Evolutionary conservation across 352 stramenopile genomes (phyloP).

Genomic region (Globisporangium alternatum): DNA sequence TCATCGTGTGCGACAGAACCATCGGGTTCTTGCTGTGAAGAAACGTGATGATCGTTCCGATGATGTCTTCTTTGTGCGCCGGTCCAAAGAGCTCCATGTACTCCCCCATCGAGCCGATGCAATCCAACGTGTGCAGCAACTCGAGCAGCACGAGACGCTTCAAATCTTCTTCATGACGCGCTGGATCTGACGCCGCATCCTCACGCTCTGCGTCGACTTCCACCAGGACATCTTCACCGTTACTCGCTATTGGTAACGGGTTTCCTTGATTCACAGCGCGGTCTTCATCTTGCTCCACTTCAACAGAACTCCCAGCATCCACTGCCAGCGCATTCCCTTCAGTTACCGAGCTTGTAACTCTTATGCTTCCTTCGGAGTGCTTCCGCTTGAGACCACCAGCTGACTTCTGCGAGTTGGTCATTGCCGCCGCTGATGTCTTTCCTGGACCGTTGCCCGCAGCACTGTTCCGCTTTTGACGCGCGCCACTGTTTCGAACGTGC

Average conservation of each 20-base stretch:
- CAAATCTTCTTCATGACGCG: constrained; percentile 73
- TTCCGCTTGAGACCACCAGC: constrained; percentile 39
- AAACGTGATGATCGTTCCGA: constrained; percentile 81
- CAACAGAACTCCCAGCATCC: neutral
- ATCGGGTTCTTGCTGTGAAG: constrained; percentile 81
- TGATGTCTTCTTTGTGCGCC: constrained; percentile 79
- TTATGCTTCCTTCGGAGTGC: constrained; percentile 29
- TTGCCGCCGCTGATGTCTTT: constrained; percentile 2
- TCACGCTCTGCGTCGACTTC: constrained; percentile 1
- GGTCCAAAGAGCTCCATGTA: constrained; percentile 84
- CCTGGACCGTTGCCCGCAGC: constrained; percentile 13
- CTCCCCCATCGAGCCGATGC: constrained; percentile 79
- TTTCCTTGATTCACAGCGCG: neutral
- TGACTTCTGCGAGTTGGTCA: neutral
- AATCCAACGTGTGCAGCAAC: constrained; percentile 79
- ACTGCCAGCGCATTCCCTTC: constrained; percentile 23
- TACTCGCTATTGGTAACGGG: neutral
- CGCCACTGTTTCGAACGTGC: constrained; percentile 33
- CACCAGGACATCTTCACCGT: neutral
- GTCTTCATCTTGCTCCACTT: constrained; percentile 12
- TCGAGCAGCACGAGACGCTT: constrained; percentile 81
- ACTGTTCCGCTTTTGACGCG: constrained; percentile 33
- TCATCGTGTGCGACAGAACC: constrained; percentile 79
- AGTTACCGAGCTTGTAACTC: constrained; percentile 16
- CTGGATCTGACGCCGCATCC: constrained; percentile 25